These are phyloP conservation scores for Polytolypa hystricis DNA, from an alignment of 2,329 filamentous ascomycete species.

Conservation along the genomic window DNA sequence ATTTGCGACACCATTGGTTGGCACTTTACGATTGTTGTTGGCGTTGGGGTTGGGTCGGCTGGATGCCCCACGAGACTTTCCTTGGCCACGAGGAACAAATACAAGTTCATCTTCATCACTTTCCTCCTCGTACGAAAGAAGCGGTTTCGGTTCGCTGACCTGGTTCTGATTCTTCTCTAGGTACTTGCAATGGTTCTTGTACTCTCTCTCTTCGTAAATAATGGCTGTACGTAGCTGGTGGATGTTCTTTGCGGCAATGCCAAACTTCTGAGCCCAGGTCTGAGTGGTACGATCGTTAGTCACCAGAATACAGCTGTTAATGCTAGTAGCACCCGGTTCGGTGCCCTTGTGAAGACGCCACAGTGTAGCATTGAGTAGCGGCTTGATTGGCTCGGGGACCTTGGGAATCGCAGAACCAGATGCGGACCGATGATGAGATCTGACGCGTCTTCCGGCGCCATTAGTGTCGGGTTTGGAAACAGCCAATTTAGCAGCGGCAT, in stretches of 20 bases:
- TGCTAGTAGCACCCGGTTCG: conserved; percentile 22
- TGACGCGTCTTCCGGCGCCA: conserved; percentile 14
- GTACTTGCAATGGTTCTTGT: conserved; percentile 35
- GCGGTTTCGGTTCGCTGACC: conserved; percentile 27
- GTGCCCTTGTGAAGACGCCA: conserved; percentile 32
- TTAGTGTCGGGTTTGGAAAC: conserved; percentile 16
- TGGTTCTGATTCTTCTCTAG: conserved; percentile 31
- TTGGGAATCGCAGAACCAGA: conserved; percentile 26
- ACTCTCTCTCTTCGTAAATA: conserved; percentile 36
- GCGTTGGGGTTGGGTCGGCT: background rate
- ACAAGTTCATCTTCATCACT: conserved; percentile 39
- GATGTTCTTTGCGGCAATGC: conserved; percentile 37
- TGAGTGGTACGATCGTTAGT: conserved; percentile 35
- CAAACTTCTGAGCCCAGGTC: conserved; percentile 37
- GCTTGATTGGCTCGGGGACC: conserved; percentile 30
- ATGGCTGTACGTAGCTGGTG: conserved; percentile 38
- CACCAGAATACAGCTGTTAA: conserved; percentile 32
- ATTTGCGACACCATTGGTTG: conserved; percentile 3
- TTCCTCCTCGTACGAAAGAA: conserved; percentile 38
- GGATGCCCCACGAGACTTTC: conserved; percentile 21
- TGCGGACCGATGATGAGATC: conserved; percentile 22
- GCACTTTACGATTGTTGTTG: background rate
- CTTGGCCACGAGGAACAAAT: conserved; percentile 33
- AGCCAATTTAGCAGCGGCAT: conserved; percentile 19
- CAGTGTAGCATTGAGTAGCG: conserved; percentile 34